Evolutionary conservation across 1,284 basidiomycete genomes (phyloP), one percentile per base, ranked within the genome.

Genomic region (Farysia itapuensis): DNA sequence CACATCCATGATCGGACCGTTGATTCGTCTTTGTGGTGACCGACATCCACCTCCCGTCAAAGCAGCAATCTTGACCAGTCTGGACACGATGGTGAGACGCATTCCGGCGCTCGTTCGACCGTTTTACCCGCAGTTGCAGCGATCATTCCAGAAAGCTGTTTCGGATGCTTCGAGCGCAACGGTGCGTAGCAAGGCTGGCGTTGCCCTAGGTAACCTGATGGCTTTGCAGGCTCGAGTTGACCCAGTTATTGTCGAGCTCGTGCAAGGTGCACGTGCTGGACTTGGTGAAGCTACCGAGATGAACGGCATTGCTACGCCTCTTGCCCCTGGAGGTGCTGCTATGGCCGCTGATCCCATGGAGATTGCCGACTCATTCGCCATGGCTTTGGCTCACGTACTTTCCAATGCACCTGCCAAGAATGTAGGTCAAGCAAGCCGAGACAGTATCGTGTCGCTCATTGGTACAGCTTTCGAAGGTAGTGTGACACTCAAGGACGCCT

Each of bases 111-210:
- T 95, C 63, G 90, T 96, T 60, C 91, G 91, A 75, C 93, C 94
- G 0, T 98, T 98, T 86, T 96, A 96, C 82, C 95, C 94, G 2
- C 94, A 98, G 75, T 80, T 98, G 26, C 94, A 97, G 75, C 84
- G 94, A 29, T 96, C 92, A 42, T 98, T 98, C 74, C 88, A 96
- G 78, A 98, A 98, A 79, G 90, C 90, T 28, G 83, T 89, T 0
- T 84, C 86, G 49, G 94, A 98, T 76, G 79, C 86, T 1, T 83
- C 86, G 1, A 89, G 88, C 63, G 80, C 83, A 2, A 85, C 84
- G 15, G 91, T 98, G 21, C 85, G 94, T 39, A 86, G 80, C 50
- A 85, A 84, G 41, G 93, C 92, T 0, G 90, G 86, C 0, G 82
- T 85, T 22, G 93, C 89, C 21, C 81, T 98, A 0, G 93, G 92